Conservation (phyloP, 129 eudicot species). For the Solidago caesia region DNA sequence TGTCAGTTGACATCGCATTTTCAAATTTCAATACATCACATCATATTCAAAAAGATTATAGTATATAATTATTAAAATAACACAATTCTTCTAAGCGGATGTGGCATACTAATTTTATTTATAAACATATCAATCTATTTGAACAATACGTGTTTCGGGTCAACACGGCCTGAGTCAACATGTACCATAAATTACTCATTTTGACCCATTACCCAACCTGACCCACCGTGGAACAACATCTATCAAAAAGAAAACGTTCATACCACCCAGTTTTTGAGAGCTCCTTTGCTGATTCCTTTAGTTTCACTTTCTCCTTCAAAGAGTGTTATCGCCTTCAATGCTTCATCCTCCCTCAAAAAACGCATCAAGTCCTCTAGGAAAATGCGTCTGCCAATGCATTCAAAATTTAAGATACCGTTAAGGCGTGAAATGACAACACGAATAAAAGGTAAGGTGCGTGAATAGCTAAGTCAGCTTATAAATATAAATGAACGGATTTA, state of each 20-base stretch:
- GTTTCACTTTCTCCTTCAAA: constrained; percentile 55
- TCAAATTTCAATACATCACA: neutral
- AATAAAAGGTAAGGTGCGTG: neutral
- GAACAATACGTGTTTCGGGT: neutral
- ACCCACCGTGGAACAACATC: neutral
- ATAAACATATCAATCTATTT: neutral
- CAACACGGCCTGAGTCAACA: neutral
- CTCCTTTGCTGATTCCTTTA: constrained; percentile 72
- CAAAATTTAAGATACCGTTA: constrained; percentile 7
- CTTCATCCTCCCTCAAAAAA: constrained; percentile 76
- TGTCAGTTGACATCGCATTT: neutral
- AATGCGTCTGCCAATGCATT: constrained; percentile 37
- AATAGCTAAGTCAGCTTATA: neutral
- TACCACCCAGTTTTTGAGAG: constrained; percentile 94
- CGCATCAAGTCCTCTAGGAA: constrained; percentile 58
- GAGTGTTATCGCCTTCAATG: constrained; percentile 45
- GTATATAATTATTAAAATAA: neutral
- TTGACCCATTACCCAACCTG: neutral
- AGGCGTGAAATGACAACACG: neutral
- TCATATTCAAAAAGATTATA: neutral
- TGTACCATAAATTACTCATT: neutral
- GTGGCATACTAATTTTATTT: neutral
- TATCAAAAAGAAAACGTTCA: constrained; percentile 7
- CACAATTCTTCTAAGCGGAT: neutral
- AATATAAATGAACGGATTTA: neutral